phyloP scores from a whole-genome alignment of 2,329 filamentous ascomycete species.

The Eutypa lata region DNA sequence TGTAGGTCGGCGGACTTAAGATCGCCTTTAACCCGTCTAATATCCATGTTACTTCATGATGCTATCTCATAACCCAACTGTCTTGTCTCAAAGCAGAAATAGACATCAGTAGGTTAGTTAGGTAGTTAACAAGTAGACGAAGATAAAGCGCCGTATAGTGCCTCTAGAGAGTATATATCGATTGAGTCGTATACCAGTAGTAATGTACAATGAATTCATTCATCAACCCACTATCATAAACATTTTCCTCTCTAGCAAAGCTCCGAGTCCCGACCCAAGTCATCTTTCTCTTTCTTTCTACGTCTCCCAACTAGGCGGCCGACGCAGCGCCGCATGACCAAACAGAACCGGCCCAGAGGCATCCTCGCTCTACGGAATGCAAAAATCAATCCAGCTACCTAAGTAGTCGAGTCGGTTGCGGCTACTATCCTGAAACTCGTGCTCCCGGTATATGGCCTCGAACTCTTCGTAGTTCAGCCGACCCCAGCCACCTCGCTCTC shows the following conservation, averaged over 20 bases:
- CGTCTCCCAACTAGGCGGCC: too few species aligned
- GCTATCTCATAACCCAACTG: too few species aligned
- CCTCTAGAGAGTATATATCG: neutral
- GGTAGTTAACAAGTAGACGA: neutral
- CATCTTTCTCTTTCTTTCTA: too few species aligned
- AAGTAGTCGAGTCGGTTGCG: slow-evolving; percentile 73
- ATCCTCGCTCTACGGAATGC: slow-evolving; percentile 50
- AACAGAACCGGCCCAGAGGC: too few species aligned
- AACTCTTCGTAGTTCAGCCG: slow-evolving; percentile 78
- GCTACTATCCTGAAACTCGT: slow-evolving; percentile 58
- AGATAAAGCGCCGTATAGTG: neutral
- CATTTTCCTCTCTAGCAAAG: too few species aligned
- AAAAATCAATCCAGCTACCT: slow-evolving; percentile 86
- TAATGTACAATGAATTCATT: neutral
- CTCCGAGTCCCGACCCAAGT: too few species aligned
- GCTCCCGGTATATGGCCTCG: slow-evolving; percentile 59
- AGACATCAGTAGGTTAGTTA: neutral
- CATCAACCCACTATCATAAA: too few species aligned
- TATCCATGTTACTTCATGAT: too few species aligned
- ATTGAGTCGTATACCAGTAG: neutral
- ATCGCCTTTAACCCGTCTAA: too few species aligned
- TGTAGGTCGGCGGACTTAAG: too few species aligned
- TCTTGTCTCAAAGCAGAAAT: too few species aligned
- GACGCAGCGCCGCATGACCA: too few species aligned
- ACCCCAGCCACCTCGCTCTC: slow-evolving; percentile 73